A percentile compares a stretch with the other conserved stretches of the same genome.
These are phyloP conservation scores for Amylostereum chailletii DNA, from an alignment of 1,284 basidiomycete genomes.

Conservation along the genomic window DNA sequence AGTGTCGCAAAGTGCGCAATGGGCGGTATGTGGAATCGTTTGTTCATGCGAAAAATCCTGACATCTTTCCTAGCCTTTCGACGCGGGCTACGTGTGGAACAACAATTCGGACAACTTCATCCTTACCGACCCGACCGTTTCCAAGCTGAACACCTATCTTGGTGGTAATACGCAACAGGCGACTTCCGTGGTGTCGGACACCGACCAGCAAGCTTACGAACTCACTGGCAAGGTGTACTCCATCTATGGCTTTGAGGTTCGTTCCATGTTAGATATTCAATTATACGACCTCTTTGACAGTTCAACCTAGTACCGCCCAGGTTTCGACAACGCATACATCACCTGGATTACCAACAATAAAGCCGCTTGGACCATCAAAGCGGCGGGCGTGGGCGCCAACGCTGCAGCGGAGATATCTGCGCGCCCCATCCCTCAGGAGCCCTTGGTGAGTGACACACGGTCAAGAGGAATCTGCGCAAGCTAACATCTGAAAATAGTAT, in stretches of 20 bases:
- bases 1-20: constrained; percentile 39
- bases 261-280: constrained; percentile 27
- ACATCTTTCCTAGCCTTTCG: constrained; percentile 31
- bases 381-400: constrained; percentile 68
- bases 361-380: constrained; percentile 70
- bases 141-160: constrained; percentile 40
- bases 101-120: constrained; percentile 33
- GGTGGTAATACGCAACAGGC: constrained; percentile 51
- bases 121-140: constrained; percentile 34
- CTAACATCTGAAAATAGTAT: constrained; percentile 34
- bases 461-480: not conserved
- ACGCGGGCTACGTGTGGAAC: constrained; percentile 24
- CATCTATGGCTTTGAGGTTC: constrained; percentile 59
- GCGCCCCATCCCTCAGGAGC: constrained; percentile 76
- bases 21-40: constrained; percentile 25
- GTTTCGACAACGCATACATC: constrained; percentile 42
- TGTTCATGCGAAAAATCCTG: not conserved
- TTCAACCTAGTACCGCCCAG: not conserved
- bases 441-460: constrained; percentile 48
- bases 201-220: constrained; percentile 9
- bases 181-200: constrained; percentile 10
- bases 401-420: constrained; percentile 55
- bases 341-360: constrained; percentile 65
- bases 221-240: constrained; percentile 35
- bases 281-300: not conserved